Conservation (phyloP, 495 filamentous ascomycete genomes). For the Chaetomium tenue region DNA sequence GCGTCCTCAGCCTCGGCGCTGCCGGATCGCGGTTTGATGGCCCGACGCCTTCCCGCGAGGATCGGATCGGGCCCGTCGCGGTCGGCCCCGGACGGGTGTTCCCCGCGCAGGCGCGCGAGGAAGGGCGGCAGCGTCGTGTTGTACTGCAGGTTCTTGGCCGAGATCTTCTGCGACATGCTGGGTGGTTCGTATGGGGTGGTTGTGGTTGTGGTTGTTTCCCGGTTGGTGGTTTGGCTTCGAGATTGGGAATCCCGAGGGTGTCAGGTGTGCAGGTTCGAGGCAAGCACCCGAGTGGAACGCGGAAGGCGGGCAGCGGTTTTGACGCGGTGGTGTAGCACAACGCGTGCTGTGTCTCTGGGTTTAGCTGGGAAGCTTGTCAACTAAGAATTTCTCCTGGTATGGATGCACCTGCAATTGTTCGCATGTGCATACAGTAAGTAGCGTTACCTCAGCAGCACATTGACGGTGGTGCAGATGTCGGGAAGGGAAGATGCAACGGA, state of each 20-base stretch:
- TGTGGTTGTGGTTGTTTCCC: neutral
- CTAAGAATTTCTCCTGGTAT: neutral
- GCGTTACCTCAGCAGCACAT: too few species aligned
- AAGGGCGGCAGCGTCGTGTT: constrained; percentile 52
- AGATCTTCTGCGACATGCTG: constrained; percentile 48
- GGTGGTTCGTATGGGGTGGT: neutral
- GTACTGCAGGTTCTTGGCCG: constrained; percentile 55
- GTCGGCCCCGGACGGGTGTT: constrained; percentile 29
- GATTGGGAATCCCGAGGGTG: neutral
- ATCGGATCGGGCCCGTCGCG: constrained; percentile 43
- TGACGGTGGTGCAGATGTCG: too few species aligned
- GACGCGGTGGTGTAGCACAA: neutral
- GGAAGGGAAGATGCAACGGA: too few species aligned
- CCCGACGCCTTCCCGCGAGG: constrained; percentile 42
- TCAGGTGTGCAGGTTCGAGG: too few species aligned
- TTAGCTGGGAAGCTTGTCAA: neutral
- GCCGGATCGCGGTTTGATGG: constrained; percentile 39
- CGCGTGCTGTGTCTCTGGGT: neutral
- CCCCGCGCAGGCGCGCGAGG: constrained; percentile 51
- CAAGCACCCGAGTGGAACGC: too few species aligned
- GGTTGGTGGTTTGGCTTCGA: neutral
- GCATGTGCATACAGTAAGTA: too few species aligned
- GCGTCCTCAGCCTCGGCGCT: constrained; percentile 53
- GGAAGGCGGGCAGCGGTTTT: neutral
- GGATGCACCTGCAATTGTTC: too few species aligned